Conservation (phyloP, 2,329 filamentous ascomycete genomes). For the Cercospora sesami region DNA sequence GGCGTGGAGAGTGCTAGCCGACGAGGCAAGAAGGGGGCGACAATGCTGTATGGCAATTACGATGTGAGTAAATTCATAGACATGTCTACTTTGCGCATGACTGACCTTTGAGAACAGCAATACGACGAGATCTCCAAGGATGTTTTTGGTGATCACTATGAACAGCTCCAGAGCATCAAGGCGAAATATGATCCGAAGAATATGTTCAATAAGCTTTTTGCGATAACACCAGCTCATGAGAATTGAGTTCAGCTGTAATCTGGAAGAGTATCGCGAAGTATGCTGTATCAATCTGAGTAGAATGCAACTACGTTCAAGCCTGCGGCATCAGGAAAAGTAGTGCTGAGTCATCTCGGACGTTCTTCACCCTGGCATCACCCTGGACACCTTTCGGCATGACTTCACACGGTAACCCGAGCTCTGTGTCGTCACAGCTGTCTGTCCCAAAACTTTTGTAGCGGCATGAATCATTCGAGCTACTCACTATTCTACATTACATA, state of each 20-base stretch:
- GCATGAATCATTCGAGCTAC: not conserved
- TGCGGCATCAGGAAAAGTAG: too few relatives aligned
- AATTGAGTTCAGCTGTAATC: not conserved
- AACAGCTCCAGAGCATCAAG: constrained; percentile 47
- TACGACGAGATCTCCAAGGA: constrained; percentile 38
- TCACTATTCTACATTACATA: not conserved
- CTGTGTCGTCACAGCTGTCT: constrained; percentile 5
- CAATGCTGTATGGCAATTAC: constrained; percentile 36
- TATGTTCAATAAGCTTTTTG: constrained; percentile 47
- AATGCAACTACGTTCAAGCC: too few relatives aligned
- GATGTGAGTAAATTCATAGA: constrained; percentile 25
- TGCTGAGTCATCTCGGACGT: not conserved
- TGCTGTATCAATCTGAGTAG: too few relatives aligned
- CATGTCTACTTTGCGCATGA: not conserved
- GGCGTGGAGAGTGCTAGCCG: constrained; percentile 24
- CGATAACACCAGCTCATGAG: constrained; percentile 23
- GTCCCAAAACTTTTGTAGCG: not conserved
- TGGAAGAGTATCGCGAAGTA: too few relatives aligned
- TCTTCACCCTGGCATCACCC: not conserved
- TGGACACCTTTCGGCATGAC: not conserved
- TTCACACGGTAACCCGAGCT: not conserved
- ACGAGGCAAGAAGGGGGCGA: constrained; percentile 32
- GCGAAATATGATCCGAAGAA: constrained; percentile 50
- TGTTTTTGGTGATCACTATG: constrained; percentile 50
- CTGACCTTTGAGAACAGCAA: constrained; percentile 26